Conservation (phyloP, 305 asterid species). For the Vinca major region DNA sequence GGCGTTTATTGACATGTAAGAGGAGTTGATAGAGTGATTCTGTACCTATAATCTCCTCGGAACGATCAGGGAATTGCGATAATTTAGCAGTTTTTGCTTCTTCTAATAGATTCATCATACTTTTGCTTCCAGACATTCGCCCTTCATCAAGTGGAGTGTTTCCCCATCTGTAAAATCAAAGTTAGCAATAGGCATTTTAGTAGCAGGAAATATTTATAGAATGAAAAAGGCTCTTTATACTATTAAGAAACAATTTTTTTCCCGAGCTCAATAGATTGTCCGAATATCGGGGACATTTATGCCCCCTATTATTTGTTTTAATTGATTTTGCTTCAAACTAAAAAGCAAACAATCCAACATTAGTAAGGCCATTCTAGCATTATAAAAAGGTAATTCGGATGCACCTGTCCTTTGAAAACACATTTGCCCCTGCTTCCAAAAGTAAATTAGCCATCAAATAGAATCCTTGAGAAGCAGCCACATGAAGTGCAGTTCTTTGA, state of each 20-base stretch:
- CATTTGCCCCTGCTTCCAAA: slow-evolving; percentile 69
- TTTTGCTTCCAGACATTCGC: slow-evolving; percentile 53
- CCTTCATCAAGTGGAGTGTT: slow-evolving; percentile 70
- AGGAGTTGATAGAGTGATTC: background rate
- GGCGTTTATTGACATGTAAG: background rate
- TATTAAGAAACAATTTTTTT: background rate
- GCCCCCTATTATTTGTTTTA: background rate
- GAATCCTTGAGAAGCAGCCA: slow-evolving; percentile 66
- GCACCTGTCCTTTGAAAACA: slow-evolving; percentile 61
- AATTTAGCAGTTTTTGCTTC: slow-evolving; percentile 44
- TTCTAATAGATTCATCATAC: slow-evolving; percentile 48
- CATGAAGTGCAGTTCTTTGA: slow-evolving; percentile 65
- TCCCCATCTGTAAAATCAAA: slow-evolving; percentile 49
- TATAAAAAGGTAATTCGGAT: background rate
- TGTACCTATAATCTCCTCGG: slow-evolving; percentile 45
- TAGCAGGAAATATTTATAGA: background rate
- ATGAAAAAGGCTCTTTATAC: background rate
- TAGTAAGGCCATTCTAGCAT: background rate
- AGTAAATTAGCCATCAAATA: slow-evolving; percentile 60
- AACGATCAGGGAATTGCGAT: slow-evolving; percentile 29
- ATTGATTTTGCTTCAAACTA: background rate
- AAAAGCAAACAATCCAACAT: background rate
- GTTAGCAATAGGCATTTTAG: slow-evolving; percentile 6
- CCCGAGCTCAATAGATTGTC: background rate
- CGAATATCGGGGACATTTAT: background rate